Evolutionary conservation across 495 filamentous ascomycete species (phyloP).

Genomic region (Parathielavia appendiculata): DNA sequence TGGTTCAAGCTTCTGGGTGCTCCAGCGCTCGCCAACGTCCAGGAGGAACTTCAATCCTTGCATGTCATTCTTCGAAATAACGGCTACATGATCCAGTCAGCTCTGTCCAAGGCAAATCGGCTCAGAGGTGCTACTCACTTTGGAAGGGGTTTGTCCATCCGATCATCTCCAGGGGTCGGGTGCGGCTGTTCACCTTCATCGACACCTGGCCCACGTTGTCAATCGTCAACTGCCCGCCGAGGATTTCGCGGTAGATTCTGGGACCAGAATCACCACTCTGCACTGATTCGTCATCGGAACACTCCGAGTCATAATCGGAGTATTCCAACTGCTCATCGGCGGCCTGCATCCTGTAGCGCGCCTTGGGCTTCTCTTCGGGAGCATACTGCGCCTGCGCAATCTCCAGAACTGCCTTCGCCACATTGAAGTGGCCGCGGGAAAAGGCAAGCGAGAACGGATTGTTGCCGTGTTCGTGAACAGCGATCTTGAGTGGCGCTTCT

Average conservation of each 20-base stretch:
- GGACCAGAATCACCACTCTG: constrained; percentile 30
- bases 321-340: constrained; percentile 28
- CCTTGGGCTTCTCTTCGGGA: constrained; percentile 38
- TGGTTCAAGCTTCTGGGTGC: constrained; percentile 21
- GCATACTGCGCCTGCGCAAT: constrained; percentile 64
- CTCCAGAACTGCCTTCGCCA: constrained; percentile 58
- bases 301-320: constrained; percentile 19
- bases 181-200: constrained; percentile 55
- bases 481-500: constrained; percentile 55
- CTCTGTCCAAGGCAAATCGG: neutral
- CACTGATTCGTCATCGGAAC: constrained; percentile 24
- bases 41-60: constrained; percentile 37
- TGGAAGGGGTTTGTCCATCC: constrained; percentile 17
- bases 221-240: constrained; percentile 61
- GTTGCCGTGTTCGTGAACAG: constrained; percentile 40
- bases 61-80: constrained; percentile 33
- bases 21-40: constrained; percentile 30
- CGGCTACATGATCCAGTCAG: constrained; percentile 28
- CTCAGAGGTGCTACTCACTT: neutral
- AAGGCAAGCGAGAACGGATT: constrained; percentile 62
- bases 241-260: constrained; percentile 44
- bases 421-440: constrained; percentile 53
- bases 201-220: constrained; percentile 63
- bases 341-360: constrained; percentile 46
- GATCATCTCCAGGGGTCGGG: constrained; percentile 47